Evolutionary conservation across 2,329 filamentous ascomycete genomes (phyloP).

Genomic region (Incumbomyces delicatus): DNA sequence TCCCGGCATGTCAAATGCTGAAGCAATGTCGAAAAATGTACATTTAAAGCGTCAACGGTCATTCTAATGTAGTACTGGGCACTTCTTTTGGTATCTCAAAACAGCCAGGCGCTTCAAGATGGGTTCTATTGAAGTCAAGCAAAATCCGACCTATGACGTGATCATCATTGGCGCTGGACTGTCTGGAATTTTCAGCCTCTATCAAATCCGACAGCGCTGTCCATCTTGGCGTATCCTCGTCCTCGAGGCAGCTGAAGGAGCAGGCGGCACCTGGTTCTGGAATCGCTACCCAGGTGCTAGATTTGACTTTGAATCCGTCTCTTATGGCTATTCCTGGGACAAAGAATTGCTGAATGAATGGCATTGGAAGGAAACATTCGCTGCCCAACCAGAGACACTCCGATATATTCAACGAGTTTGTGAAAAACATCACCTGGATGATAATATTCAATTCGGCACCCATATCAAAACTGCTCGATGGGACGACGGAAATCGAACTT

Average conservation of each 20-base stretch:
- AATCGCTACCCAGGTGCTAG: slow-evolving; percentile 45
- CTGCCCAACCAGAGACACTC: slow-evolving; percentile 28
- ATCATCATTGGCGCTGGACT: slow-evolving; percentile 17
- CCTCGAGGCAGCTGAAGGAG: slow-evolving; percentile 26
- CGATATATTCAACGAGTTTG: slow-evolving; percentile 33
- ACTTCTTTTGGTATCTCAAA: too few relatives aligned
- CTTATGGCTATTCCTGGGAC: slow-evolving; percentile 45
- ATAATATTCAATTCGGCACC: slow-evolving; percentile 27
- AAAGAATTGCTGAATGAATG: slow-evolving; percentile 30
- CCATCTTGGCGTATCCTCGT: slow-evolving; percentile 22
- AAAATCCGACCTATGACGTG: too few relatives aligned
- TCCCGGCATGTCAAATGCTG: not conserved
- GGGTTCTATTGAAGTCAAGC: too few relatives aligned
- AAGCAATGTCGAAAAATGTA: too few relatives aligned
- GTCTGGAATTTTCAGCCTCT: slow-evolving; percentile 18
- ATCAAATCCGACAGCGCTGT: slow-evolving; percentile 21
- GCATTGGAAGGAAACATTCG: slow-evolving; percentile 35
- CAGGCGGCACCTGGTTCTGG: slow-evolving; percentile 41
- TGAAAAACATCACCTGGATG: slow-evolving; percentile 28
- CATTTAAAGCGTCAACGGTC: too few relatives aligned
- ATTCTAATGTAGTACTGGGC: too few relatives aligned
- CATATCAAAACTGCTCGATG: slow-evolving; percentile 9
- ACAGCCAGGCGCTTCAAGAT: too few relatives aligned
- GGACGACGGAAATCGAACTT: slow-evolving; percentile 6
- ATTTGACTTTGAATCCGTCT: slow-evolving; percentile 45